phyloP scores from a whole-genome alignment of 306 rosid species.

The Prosopis cineraria region DNA sequence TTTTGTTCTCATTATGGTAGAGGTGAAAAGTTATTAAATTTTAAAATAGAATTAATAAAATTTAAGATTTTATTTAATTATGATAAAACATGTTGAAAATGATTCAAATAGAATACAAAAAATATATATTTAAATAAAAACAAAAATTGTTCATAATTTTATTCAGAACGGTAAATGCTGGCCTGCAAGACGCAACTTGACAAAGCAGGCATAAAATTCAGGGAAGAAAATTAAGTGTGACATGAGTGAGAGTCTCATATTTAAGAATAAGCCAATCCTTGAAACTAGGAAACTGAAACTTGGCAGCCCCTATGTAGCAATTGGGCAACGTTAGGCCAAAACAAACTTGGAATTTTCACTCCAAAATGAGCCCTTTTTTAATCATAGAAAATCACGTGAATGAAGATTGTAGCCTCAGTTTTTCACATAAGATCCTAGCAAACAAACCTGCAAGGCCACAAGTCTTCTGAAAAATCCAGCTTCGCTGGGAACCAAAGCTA shows the following conservation, averaged over 20 bases:
- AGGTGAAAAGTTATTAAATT: too few relatives aligned
- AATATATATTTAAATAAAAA: neutral
- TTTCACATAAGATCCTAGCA: conserved; percentile 39
- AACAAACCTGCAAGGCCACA: conserved; percentile 12
- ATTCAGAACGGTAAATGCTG: neutral
- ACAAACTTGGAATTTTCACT: neutral
- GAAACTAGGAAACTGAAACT: conserved; percentile 33
- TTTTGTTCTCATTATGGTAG: too few relatives aligned
- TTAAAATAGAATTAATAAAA: too few relatives aligned
- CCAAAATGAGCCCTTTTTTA: neutral
- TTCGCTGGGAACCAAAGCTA: conserved; percentile 6
- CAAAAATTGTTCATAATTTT: neutral
- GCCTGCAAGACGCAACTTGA: conserved; percentile 6
- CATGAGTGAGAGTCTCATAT: neutral
- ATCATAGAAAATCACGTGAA: conserved; percentile 40
- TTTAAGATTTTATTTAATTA: too few relatives aligned
- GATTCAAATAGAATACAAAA: too few relatives aligned
- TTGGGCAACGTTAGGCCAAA: conserved; percentile 5
- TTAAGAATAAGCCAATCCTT: conserved; percentile 34
- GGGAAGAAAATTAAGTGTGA: conserved; percentile 5
- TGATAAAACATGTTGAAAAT: too few relatives aligned
- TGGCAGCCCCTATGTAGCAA: conserved; percentile 32
- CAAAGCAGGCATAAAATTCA: conserved; percentile 9
- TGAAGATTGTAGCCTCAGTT: conserved; percentile 20
- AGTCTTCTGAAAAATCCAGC: conserved; percentile 24